Evolutionary conservation across 2,329 filamentous ascomycete species (phyloP).

Genomic region (Ploettnerulaceae sp.): DNA sequence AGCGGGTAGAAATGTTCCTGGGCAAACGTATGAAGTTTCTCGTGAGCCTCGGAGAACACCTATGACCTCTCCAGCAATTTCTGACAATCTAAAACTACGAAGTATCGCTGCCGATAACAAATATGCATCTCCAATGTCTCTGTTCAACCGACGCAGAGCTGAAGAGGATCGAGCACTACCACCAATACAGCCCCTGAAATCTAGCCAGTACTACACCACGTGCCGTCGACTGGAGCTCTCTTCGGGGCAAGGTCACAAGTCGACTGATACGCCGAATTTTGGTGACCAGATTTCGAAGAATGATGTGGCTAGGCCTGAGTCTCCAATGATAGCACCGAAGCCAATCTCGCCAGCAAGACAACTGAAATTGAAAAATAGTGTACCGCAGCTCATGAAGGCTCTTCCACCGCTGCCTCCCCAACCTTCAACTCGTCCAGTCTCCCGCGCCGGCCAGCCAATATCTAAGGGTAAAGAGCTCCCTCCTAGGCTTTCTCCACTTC

Average conservation of each 20-base stretch:
- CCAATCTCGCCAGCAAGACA: slow-evolving; percentile 34
- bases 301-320: slow-evolving; percentile 23
- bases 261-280: slow-evolving; percentile 18
- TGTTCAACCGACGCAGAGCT: slow-evolving; percentile 10
- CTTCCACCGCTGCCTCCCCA: slow-evolving; percentile 31
- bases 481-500: slow-evolving; percentile 13
- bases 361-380: slow-evolving; percentile 33
- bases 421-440: slow-evolving; percentile 5
- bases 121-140: slow-evolving; percentile 10
- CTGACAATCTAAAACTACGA: slow-evolving; percentile 12
- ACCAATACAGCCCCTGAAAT: slow-evolving; percentile 8
- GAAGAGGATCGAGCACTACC: slow-evolving; percentile 2
- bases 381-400: slow-evolving; percentile 35
- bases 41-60: slow-evolving; percentile 13
- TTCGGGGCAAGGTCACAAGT: neutral
- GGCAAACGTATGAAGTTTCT: too few relatives aligned
- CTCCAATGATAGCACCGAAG: slow-evolving; percentile 33
- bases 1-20: too few relatives aligned
- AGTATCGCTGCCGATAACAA: slow-evolving; percentile 1
- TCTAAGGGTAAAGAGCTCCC: slow-evolving; percentile 7
- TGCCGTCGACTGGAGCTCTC: slow-evolving; percentile 5
- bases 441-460: neutral
- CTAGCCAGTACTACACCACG: slow-evolving; percentile 8
- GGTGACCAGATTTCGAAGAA: slow-evolving; percentile 23
- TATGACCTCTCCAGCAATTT: slow-evolving; percentile 22